Conservation (phyloP, 306 rosid genomes). For the Lablab purpureus region DNA sequence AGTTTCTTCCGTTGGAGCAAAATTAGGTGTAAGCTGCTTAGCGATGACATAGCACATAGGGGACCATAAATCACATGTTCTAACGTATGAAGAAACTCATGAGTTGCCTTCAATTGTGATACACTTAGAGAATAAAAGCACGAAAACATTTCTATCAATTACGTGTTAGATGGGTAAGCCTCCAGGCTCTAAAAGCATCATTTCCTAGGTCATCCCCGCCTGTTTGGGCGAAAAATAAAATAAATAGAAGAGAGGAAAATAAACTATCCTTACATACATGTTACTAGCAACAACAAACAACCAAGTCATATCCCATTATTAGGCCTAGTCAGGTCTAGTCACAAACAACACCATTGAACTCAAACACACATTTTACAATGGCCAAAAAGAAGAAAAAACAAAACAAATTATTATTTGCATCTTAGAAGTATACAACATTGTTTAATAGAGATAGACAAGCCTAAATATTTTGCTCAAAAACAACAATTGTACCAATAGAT, state of each 20-base stretch:
- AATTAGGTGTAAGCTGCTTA: too few species aligned
- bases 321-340: neutral
- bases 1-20: too few species aligned
- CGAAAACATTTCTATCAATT: neutral
- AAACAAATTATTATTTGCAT: neutral
- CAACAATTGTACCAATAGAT: conserved; percentile 35
- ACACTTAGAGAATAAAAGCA: too few species aligned
- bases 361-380: neutral
- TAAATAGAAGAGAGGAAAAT: conserved; percentile 28
- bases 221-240: neutral
- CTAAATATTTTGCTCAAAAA: conserved; percentile 34
- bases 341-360: neutral
- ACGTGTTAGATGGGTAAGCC: neutral
- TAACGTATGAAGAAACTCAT: too few species aligned
- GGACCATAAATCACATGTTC: too few species aligned
- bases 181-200: neutral
- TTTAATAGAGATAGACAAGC: conserved; percentile 8
- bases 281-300: conserved; percentile 36
- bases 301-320: neutral
- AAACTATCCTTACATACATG: neutral
- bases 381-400: neutral
- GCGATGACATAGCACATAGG: too few species aligned
- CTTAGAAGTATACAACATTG: neutral
- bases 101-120: too few species aligned
- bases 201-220: neutral